Base-by-base conservation (phyloP, 495 filamentous ascomycete species). In the Pyrenopolyporus hunteri region DNA sequence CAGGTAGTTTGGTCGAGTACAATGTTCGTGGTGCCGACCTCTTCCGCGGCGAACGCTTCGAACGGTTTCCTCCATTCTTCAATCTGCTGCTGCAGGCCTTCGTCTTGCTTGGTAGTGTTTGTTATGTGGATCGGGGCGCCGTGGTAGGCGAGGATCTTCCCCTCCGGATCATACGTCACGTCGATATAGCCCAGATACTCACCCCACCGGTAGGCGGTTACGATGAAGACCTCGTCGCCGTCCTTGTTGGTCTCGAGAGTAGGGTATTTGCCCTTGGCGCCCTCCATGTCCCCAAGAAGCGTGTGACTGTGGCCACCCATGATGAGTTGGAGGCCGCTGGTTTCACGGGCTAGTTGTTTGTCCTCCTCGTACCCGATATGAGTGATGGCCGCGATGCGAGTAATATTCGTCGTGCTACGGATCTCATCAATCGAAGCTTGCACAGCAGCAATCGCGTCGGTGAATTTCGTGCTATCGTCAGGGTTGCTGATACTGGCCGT, bases 271-370 rank as follows among this genome's bases (percentile, higher is more conserved):
- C 83, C 83, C 37, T 67, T 66, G 26, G 82, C 78, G 22, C 72
- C 80, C 8, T 57, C 59, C 61, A 80, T 73, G 62, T 81, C 66
- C 22, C 82, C 83, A 8, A 87, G 73, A 1, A 76, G 76, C n/a
- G 82, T 85, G 66, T 87, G 82, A 37, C 75, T 80, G 71, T 87
- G 84, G 32, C 82, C 83, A 9, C 82, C 80, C 69, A 84, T 80
- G 71, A 86, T 85, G 14, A 85, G 74, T 16, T 82, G 70, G 20
- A 86, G 72, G 1, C 82, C 82, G 14, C 72, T 74, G 0, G 79
- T 83, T 32, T 76, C 66, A 33, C 70, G 64, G 9, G 83, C 83
- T 14, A 86, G 73, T 19, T 77, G 72, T 57, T 82, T 74, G 64
- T 86, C 83, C 35, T 81, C 74, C 6, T 81, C 78, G 65, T 83